Evolutionary conservation across 208 protist genomes (phyloP).

Genomic region (Blechomonas ayalai): DNA sequence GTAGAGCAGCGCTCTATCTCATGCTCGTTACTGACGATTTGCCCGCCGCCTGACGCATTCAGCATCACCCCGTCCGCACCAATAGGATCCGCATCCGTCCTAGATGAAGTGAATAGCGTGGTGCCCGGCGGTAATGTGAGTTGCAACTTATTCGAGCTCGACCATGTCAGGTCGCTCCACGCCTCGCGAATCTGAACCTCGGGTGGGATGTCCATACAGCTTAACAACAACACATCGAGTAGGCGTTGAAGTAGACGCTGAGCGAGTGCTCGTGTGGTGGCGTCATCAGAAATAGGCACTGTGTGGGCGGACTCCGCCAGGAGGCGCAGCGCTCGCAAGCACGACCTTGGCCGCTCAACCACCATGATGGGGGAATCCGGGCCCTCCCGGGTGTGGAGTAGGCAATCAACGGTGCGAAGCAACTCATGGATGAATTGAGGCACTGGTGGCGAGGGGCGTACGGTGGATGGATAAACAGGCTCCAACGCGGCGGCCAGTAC

Average conservation of each 20-base stretch:
- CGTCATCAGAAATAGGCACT: background rate
- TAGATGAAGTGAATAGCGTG: no score
- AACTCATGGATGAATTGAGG: no score
- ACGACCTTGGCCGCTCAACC: constrained; percentile 11
- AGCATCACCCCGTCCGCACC: no score
- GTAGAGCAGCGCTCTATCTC: no score
- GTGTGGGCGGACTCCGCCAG: constrained; percentile 7
- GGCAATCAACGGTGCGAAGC: no score
- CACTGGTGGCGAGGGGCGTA: constrained; percentile 14
- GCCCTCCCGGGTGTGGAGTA: no score
- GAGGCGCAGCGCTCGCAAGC: constrained; percentile 36
- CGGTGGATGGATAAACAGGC: constrained; percentile 24
- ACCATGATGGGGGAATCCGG: background rate
- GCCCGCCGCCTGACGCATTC: no score
- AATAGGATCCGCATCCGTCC: no score
- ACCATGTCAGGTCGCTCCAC: constrained; percentile 62
- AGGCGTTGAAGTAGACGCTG: constrained; percentile 17
- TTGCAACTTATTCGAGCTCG: constrained; percentile 11
- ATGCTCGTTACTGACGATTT: no score
- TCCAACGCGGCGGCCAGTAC: constrained; percentile 48
- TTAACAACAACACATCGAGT: constrained; percentile 15
- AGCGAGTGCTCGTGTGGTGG: constrained; percentile 9
- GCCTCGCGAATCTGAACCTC: constrained; percentile 43
- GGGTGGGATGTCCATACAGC: constrained; percentile 19
- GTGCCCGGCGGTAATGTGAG: constrained; percentile 6